Base-by-base conservation (phyloP, 2,329 filamentous ascomycete species). In the Aspergillus flavus region DNA sequence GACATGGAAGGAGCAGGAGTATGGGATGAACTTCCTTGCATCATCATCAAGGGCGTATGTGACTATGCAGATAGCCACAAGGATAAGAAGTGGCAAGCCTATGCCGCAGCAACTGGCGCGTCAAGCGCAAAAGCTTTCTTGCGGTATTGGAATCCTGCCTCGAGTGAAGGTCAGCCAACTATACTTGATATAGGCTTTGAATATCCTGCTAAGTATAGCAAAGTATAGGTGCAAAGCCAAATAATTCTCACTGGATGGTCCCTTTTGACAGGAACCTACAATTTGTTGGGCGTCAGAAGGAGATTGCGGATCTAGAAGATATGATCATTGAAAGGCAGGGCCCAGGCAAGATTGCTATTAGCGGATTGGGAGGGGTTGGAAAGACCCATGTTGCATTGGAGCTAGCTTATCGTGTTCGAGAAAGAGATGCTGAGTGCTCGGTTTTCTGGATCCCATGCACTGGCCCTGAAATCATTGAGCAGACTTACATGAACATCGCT, bases 341-440 rank as follows among this genome's bases (percentile, higher is more conserved):
- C 34, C 52, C 58, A 21, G 56, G 30, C 14, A 70, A 64, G n/a
- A 36, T 68, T 28, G 69, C 69, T 10, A 65, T 74, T 12, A 45
- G 32, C n/a, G 72, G 71, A 11, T 58, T 73, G 11, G 71, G 69
- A n/a, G 71, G 72, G 21, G 57, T 73, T 30, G 72, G 72, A 23
- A 75, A 75, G 57, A 72, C 73, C 0, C 72, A 74, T 43, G 53
- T 74, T 1, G 71, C 66, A 14, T 60, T 74, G 11, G 70, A 74
- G 61, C 43, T 74, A 28, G 66, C 71, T 14, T 71, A 73, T 58
- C 64, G 62, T 41, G 61, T 68, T 39, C 64, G 59, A 45, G 61
- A 70, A n/a, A 62, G 65, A 39, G 46, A 70, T 52, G 11, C 54
- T 11, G 59, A 67, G 45, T 69, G 46, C 61, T 70, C 73, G 1